Evolutionary conservation across 2,329 filamentous ascomycete species (phyloP).

Genomic region (Colletotrichum orbiculare): DNA sequence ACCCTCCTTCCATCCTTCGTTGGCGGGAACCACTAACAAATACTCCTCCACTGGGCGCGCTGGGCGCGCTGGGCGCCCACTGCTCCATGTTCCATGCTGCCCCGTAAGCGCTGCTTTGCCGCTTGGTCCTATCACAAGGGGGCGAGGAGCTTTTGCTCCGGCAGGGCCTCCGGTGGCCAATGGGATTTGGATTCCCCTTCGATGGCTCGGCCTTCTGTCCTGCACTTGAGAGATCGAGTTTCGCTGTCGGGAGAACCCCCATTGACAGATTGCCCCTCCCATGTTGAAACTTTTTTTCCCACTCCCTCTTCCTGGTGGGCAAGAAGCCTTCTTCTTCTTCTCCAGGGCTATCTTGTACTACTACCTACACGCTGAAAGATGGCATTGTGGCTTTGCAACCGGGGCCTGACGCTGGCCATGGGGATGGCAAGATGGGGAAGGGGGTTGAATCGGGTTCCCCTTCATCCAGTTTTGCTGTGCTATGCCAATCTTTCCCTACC

Average conservation of each 20-base stretch:
- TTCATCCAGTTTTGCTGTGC: background rate
- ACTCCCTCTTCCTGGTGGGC: background rate
- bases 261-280: background rate
- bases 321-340: background rate
- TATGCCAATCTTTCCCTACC: background rate
- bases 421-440: slow-evolving; percentile 6
- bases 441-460: background rate
- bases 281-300: slow-evolving; percentile 7
- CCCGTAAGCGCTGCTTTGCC: slow-evolving; percentile 35
- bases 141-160: slow-evolving; percentile 35
- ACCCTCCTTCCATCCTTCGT: no score
- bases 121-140: slow-evolving; percentile 33
- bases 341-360: background rate
- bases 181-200: no score
- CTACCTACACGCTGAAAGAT: background rate
- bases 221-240: slow-evolving; percentile 7
- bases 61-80: background rate
- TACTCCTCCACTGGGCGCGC: no score
- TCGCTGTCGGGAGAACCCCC: slow-evolving; percentile 13
- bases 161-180: slow-evolving; percentile 14
- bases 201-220: no score
- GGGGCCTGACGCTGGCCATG: slow-evolving; percentile 10
- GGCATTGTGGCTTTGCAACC: slow-evolving; percentile 24
- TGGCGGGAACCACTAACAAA: no score
- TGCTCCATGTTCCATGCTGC: slow-evolving; percentile 30